phyloP scores from a whole-genome alignment of 345 rosid species.

The Euclidium syriacum region DNA sequence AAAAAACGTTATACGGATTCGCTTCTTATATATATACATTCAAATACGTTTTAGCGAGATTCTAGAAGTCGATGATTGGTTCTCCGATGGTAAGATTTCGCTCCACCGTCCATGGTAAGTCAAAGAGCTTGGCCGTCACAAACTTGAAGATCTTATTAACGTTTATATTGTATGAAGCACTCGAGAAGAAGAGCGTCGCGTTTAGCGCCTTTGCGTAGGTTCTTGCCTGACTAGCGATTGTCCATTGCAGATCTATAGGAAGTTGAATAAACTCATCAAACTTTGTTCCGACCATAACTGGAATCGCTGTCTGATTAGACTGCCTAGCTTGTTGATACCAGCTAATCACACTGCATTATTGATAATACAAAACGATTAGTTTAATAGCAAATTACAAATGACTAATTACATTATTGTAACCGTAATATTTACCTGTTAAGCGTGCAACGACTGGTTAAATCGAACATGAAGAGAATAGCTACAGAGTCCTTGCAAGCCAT shows the following conservation, averaged over 20 bases:
- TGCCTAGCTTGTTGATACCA: conserved; percentile 84
- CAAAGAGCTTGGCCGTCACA: conserved; percentile 89
- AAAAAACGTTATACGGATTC: background rate
- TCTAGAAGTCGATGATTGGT: conserved; percentile 78
- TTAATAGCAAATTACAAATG: background rate
- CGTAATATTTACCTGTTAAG: conserved; percentile 46
- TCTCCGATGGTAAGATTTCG: conserved; percentile 83
- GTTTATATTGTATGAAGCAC: conserved; percentile 85
- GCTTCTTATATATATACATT: background rate
- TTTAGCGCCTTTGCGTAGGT: conserved; percentile 75
- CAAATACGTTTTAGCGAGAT: background rate
- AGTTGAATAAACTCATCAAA: conserved; percentile 95
- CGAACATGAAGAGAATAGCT: conserved; percentile 86
- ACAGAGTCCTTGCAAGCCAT: conserved; percentile 81
- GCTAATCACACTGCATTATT: conserved; percentile 50
- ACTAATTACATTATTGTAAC: background rate
- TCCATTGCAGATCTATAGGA: conserved; percentile 85
- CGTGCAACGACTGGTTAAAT: conserved; percentile 81
- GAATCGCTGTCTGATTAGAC: conserved; percentile 85
- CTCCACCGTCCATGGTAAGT: conserved; percentile 81
- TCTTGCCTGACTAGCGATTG: conserved; percentile 94
- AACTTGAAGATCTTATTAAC: conserved; percentile 94
- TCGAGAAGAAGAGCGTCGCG: conserved; percentile 89
- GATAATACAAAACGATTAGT: background rate
- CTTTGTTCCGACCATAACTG: conserved; percentile 79